A percentile compares a stretch with the other conserved stretches of the same genome.
phyloP scores from a whole-genome alignment of 352 stramenopile species.

The Phytophthora pluvialis region DNA sequence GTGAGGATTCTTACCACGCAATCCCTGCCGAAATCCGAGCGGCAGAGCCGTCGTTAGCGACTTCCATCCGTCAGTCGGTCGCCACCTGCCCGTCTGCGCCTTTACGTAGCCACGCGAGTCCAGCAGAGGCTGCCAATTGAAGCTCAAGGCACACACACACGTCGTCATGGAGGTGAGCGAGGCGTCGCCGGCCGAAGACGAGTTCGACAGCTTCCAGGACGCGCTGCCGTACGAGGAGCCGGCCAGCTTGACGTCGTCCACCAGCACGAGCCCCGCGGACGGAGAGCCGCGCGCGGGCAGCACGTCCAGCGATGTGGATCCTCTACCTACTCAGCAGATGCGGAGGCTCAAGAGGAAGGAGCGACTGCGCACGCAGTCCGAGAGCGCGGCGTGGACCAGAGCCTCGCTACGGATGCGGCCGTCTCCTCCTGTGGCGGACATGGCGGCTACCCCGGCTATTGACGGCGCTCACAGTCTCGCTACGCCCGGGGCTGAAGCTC shows the following conservation, averaged over 20 bases:
- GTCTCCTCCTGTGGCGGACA: conserved; percentile 33
- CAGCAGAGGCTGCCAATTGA: neutral
- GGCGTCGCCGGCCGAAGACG: conserved; percentile 24
- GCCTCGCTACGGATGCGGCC: conserved; percentile 70
- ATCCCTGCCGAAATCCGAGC: conserved; percentile 17
- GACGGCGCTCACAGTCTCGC: conserved; percentile 25
- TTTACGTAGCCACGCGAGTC: conserved; percentile 20
- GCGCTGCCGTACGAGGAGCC: conserved; percentile 36
- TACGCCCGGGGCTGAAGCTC: conserved; percentile 18
- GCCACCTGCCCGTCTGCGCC: conserved; percentile 23
- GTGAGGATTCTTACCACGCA: conserved; percentile 7
- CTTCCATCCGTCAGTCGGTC: conserved; percentile 7
- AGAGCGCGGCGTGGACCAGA: conserved; percentile 76
- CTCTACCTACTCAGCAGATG: conserved; percentile 23
- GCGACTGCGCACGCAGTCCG: conserved; percentile 76
- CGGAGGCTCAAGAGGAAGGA: conserved; percentile 54
- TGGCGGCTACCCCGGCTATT: conserved; percentile 37
- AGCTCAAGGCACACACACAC: conserved; percentile 12
- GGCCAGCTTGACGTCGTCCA: conserved; percentile 44
- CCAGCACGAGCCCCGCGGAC: conserved; percentile 43
- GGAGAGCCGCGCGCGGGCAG: conserved; percentile 25
- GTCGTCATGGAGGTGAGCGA: conserved; percentile 32
- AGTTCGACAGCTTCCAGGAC: conserved; percentile 37
- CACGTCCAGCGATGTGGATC: conserved; percentile 37
- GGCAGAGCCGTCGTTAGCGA: conserved; percentile 20